A percentile compares a stretch with the other conserved stretches of the same genome.
Evolutionary conservation across 257 asterid species (phyloP).

Genomic region (Rhazya stricta): DNA sequence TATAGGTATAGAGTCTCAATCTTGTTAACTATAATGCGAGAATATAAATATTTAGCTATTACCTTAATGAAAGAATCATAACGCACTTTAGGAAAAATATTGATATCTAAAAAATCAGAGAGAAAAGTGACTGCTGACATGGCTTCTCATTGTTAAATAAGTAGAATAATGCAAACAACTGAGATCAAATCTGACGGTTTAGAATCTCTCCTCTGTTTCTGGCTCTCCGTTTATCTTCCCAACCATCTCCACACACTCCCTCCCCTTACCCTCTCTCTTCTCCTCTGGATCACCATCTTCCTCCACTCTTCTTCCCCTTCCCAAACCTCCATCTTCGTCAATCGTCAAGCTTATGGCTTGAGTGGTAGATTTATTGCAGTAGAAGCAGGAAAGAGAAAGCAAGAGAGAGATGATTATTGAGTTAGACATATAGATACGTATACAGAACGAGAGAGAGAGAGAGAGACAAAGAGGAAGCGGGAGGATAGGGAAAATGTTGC

Average conservation of each 20-base stretch:
- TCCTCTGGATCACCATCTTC: background rate
- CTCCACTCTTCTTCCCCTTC: conserved; percentile 12
- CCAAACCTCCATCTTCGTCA: background rate
- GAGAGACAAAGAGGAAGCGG: background rate
- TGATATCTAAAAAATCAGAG: conserved; percentile 15
- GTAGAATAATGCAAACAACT: conserved; percentile 15
- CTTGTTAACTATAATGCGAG: no score
- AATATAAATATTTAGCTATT: background rate
- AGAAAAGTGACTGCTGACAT: conserved; percentile 30
- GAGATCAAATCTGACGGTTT: conserved; percentile 44
- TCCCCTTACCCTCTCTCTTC: conserved; percentile 12
- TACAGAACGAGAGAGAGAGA: conserved; percentile 2
- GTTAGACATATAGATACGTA: background rate
- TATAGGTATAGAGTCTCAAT: no score
- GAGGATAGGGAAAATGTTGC: conserved; percentile 34
- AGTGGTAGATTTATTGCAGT: background rate
- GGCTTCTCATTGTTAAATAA: conserved; percentile 35
- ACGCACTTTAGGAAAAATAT: no score
- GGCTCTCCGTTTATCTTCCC: conserved; percentile 59
- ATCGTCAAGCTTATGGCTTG: background rate
- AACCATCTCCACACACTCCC: conserved; percentile 28
- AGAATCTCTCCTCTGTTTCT: conserved; percentile 46
- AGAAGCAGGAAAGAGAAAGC: background rate
- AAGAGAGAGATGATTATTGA: background rate
- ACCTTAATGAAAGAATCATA: no score